These are phyloP conservation scores for Diaporthe ampelina DNA, from an alignment of 2,329 filamentous ascomycete species.

Conservation along the genomic window DNA sequence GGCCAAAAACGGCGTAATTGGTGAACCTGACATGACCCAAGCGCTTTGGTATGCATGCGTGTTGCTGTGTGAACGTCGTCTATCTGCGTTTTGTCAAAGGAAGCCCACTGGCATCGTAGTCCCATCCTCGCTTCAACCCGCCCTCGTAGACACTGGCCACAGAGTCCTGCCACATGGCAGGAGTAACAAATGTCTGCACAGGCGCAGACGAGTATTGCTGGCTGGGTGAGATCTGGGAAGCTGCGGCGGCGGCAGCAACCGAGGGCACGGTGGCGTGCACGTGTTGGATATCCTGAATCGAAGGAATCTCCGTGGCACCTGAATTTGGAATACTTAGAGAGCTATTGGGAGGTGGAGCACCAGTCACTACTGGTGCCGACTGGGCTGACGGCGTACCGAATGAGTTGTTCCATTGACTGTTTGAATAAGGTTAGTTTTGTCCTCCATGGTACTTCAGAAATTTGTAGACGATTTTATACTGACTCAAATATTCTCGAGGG, in stretches of 20 bases:
- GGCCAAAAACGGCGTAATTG: neutral
- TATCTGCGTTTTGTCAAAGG: conserved; percentile 51
- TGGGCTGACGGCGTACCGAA: conserved; percentile 80
- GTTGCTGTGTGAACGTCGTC: conserved; percentile 28
- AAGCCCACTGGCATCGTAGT: conserved; percentile 60
- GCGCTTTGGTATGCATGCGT: neutral
- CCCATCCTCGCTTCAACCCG: conserved; percentile 74
- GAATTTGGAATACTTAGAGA: conserved; percentile 67
- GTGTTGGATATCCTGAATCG: conserved; percentile 66
- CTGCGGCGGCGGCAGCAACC: conserved; percentile 48
- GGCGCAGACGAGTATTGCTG: conserved; percentile 67
- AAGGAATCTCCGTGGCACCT: conserved; percentile 67
- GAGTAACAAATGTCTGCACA: conserved; percentile 73
- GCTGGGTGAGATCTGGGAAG: conserved; percentile 53
- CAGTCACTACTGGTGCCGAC: conserved; percentile 55
- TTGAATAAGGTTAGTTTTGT: conserved; percentile 42
- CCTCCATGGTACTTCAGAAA: neutral
- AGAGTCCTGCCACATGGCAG: conserved; percentile 81
- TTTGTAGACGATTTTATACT: conserved; percentile 55
- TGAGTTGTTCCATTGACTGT: conserved; percentile 93
- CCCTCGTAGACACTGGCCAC: conserved; percentile 78
- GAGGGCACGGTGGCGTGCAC: conserved; percentile 60
- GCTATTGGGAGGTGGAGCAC: conserved; percentile 59
- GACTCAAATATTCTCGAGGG: conserved; percentile 92
- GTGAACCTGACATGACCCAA: neutral